Evolutionary conservation across 371 early-diverging fungal genomes (phyloP), one percentile per base, ranked within the genome.

Genomic region (Thermomucor indicae-seudaticae): DNA sequence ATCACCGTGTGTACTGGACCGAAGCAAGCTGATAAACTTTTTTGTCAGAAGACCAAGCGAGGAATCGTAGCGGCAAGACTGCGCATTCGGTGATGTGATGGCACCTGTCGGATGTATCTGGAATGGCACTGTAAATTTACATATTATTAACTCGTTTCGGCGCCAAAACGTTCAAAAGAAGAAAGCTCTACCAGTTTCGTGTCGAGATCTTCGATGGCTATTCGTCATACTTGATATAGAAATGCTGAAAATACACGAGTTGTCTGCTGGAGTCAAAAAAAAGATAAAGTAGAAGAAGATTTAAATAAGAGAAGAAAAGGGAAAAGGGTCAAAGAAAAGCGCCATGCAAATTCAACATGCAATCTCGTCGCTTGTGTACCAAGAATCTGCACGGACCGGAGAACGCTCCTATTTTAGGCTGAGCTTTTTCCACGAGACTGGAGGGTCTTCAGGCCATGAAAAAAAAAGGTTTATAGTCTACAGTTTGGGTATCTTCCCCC

Each of bases 11-110:
- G 75, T 67, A 37, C 84, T 75, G n/a, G 79, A 69, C 23, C 79
- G 74, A 42, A 92, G 63, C 5, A 87, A 62, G 4, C 67, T 51
- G 35, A 91, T 78, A 58, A 92, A 91, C 38, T 80, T 86, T 57
- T 85, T 87, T 6, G 92, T 89, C 50, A 92, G 60, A 20, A 78
- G 65, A 27, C 82, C 84, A n/a, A 92, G 70, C 4, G 90, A 89
- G 40, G 73, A 73, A 58, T 73, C 73, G 40, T 73, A 67, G 30
- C 67, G 57, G 49, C 67, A 57, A n/a, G 67, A 56, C 19, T 55
- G 57, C 5, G 54, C 27, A 28, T 34, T 56, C 12, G 53, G 41
- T 14, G 62, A 46, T 27, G 47, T 54, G 39, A 59, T 53, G 24
- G 54, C 43, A 17, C 50, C 43, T 14, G 56, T 45, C 20, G 59